Evolutionary conservation across 2,329 filamentous ascomycete species (phyloP), one percentile per base, ranked within the genome.

Genomic region (Hysterium pulicare): DNA sequence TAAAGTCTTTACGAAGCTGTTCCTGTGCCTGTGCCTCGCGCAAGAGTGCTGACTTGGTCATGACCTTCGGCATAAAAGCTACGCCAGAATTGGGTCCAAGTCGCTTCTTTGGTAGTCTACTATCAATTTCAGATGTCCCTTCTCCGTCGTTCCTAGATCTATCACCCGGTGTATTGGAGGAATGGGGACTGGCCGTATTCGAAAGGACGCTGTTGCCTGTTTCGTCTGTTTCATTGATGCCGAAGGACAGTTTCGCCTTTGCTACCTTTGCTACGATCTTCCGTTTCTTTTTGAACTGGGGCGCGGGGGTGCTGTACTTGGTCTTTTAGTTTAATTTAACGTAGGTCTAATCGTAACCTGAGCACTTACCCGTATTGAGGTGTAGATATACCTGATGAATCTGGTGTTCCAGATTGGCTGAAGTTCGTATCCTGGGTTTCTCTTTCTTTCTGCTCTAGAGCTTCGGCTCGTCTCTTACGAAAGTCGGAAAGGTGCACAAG

Each of bases 401-500:
- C 62, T 15, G 68, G 55, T 30, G 52, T 49, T 21, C 66, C 58
- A 45, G 71, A 57, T 46, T 69, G 63, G 2, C 69, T 68, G 9
- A 78, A 61, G 20, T 78, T 73, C 31, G 74, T 77, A 52, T 87
- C 85, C 59, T 83, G 82, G 10, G 81, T 84, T 58, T 93, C 88
- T 58, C 86, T 81, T 61, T 93, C 88, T 61, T 93, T 91, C 62
- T 88, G 84, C 66, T 96, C 91, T 36, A 95, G 74, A n/a, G 90
- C 88, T 68, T 96, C 89, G 55, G 90, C 90, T 67, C 91, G 88
- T 46, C 93, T 84, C 72, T 98, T 97, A 68, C 91, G 89, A 67
- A 95, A 97, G 64, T 97, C 93, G 51, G 87, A 89, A 33, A 96
- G 83, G 44, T 87, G 82, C 40, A 97, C 91, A 2, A 98, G 83